Evolutionary conservation across 2,329 filamentous ascomycete species (phyloP).

Genomic region (Aspergillus oerlinghausenensis): DNA sequence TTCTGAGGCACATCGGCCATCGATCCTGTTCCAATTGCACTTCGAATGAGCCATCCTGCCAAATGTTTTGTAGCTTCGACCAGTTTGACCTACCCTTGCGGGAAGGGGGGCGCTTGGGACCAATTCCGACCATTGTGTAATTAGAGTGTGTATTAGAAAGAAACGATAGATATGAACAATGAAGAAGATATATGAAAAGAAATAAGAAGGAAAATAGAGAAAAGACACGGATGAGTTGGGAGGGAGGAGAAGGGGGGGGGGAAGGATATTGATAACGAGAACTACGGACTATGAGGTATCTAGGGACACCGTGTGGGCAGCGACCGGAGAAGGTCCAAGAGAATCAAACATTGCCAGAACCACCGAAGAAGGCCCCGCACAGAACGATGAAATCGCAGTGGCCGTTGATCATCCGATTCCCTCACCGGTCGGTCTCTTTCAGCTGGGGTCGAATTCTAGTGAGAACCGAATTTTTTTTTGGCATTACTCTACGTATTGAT

Average conservation of each 20-base stretch:
- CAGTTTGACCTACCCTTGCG: constrained; percentile 62
- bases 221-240: background rate
- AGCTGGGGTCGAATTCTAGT: background rate
- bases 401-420: constrained; percentile 4
- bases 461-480: no score
- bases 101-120: constrained; percentile 61
- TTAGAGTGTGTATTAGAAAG: background rate
- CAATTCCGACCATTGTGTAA: constrained; percentile 59
- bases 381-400: background rate
- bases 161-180: background rate
- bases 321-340: constrained; percentile 6
- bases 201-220: background rate
- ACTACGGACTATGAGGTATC: constrained; percentile 2
- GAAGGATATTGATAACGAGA: constrained; percentile 14
- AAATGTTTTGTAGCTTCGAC: background rate
- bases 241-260: constrained; percentile 3
- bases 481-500: background rate
- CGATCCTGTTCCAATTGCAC: constrained; percentile 57
- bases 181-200: constrained; percentile 1
- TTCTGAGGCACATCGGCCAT: constrained; percentile 87
- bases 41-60: background rate
- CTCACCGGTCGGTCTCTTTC: background rate
- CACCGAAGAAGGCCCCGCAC: background rate
- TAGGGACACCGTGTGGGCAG: constrained; percentile 20
- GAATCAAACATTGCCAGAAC: background rate